Conservation (phyloP, 2,329 filamentous ascomycete genomes). For the Xylariomycetidae sp. region DNA sequence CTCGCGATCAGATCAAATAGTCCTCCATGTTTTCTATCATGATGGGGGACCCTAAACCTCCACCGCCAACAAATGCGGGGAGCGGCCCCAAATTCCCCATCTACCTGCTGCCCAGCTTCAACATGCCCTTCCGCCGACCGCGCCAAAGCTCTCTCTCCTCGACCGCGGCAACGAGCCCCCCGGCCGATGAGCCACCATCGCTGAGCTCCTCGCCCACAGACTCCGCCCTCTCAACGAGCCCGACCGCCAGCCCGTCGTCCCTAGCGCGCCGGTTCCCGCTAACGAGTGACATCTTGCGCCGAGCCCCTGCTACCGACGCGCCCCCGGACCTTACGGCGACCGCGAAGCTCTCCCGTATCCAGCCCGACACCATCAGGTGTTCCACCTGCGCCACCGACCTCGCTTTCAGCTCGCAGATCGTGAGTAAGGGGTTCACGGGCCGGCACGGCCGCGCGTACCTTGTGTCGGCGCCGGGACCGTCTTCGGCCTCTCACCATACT, state of each 20-base stretch:
- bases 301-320: conserved; percentile 8
- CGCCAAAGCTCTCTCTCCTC: conserved; percentile 28
- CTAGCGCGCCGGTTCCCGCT: conserved; percentile 19
- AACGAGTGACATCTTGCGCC: conserved; percentile 11
- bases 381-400: conserved; percentile 54
- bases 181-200: conserved; percentile 25
- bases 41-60: conserved; percentile 17
- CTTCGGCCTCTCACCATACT: conserved; percentile 6
- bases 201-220: conserved; percentile 32
- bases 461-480: conserved; percentile 37
- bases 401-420: conserved; percentile 56
- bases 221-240: conserved; percentile 25
- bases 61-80: conserved; percentile 7
- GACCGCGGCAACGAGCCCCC: conserved; percentile 12
- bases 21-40: conserved; percentile 25
- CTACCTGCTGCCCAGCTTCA: conserved; percentile 49
- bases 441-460: conserved; percentile 61
- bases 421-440: conserved; percentile 63
- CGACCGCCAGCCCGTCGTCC: conserved; percentile 19
- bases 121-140: conserved; percentile 42
- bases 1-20: too few species aligned
- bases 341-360: conserved; percentile 34
- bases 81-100: conserved; percentile 42
- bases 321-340: neutral
- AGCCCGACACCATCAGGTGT: conserved; percentile 56